Evolutionary conservation across 768 basidiomycete genomes (phyloP).

Genomic region (Lentinula detonsa): DNA sequence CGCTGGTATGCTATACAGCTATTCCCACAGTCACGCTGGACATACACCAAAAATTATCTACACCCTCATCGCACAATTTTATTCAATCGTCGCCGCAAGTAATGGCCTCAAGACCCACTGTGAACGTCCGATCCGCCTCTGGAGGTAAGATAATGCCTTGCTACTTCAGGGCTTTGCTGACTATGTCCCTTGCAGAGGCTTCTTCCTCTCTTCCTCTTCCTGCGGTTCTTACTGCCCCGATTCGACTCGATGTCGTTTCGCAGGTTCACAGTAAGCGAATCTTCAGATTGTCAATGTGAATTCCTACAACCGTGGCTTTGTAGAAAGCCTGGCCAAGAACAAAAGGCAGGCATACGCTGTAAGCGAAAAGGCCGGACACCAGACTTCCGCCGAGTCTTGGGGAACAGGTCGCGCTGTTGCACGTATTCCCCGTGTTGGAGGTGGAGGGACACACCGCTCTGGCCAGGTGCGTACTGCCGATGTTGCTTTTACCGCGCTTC

Average conservation of each 20-base stretch:
- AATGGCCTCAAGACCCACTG: constrained; percentile 94
- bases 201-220: constrained; percentile 89
- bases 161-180: background rate
- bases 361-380: constrained; percentile 96
- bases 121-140: constrained; percentile 70
- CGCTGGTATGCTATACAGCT: background rate
- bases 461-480: constrained; percentile 65
- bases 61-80: background rate
- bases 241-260: constrained; percentile 96
- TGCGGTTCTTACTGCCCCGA: constrained; percentile 95
- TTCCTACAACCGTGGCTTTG: background rate
- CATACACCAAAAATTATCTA: background rate
- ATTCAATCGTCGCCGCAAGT: background rate
- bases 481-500: background rate
- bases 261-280: constrained; percentile 95
- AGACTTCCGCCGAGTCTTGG: constrained; percentile 99
- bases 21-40: background rate
- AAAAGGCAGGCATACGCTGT: constrained; percentile 96
- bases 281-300: background rate
- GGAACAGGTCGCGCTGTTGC: constrained; percentile 99
- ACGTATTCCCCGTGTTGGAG: constrained; percentile 99
- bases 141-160: constrained; percentile 48
- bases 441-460: constrained; percentile 96
- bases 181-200: constrained; percentile 45
- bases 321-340: constrained; percentile 98